Base-by-base conservation (phyloP, 768 basidiomycete species). In the Candolleomyces efflorescens region DNA sequence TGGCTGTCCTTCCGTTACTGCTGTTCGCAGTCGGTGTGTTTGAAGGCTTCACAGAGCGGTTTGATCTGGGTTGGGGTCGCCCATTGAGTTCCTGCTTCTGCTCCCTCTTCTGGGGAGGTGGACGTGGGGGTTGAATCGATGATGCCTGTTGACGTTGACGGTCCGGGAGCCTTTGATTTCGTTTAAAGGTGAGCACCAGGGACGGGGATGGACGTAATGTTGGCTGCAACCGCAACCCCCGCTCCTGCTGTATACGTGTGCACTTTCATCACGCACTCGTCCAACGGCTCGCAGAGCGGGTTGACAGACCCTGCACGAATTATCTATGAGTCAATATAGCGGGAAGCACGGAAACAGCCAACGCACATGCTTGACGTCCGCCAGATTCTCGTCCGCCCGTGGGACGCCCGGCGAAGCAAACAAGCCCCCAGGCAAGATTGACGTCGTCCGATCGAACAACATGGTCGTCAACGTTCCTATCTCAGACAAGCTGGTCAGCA, bases 301-400 rank as follows among this genome's bases (percentile, higher is more conserved):
- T 77, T 72, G 7, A 85, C 78, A 97, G 89, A 59, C 87, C 88
- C 92, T 95, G 36, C 9, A 27, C 26, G 20, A 57, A 11, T 11
- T n/a, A 5, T 26, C 24, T 1, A 37, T 32, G 6, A 46, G 36
- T 48, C 38, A n/a, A n/a, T n/a, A 12, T 32, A 44, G 20, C 39
- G 2, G 24, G 13, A 49, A 36, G 53, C 49, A 44, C 22, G 51
- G 39, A 20, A 36, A n/a, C n/a, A 23, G 23, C 23, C 20, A 39
- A 71, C 79, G 53, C 64, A 93, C 93, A 54, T 84, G 81, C 74
- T 86, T 86, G 5, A 89, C 87, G 59, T 90, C 89, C 7, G 78
- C 75, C 62, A 89, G 82, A 61, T 78, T 84, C 60, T 86, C 86
- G 24, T 81, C 79, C 18, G 77, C 72, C 53, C 81, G 78, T 2